These are phyloP conservation scores for Eutrema yunnanense DNA, from an alignment of 345 rosid species.

Conservation along the genomic window DNA sequence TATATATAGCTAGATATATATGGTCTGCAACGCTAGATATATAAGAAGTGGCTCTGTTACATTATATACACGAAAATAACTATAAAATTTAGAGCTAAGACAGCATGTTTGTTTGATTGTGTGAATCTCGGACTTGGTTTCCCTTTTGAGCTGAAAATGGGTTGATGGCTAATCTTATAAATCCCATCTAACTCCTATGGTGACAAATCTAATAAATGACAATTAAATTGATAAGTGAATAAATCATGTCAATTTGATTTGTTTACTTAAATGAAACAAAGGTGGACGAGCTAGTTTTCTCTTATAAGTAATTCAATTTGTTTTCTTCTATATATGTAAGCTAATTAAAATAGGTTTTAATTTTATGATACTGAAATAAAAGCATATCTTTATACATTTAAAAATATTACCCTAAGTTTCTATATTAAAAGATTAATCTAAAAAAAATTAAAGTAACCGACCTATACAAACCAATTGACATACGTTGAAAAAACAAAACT, in stretches of 20 bases:
- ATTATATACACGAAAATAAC: not conserved
- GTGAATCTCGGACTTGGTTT: not conserved
- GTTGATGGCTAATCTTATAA: not conserved
- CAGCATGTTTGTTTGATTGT: not conserved
- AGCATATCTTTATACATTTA: not conserved
- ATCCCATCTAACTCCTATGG: not conserved
- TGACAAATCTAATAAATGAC: not conserved
- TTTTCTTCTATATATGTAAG: not conserved
- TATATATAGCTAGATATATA: constrained; percentile 12
- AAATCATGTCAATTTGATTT: not conserved
- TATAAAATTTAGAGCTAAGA: not conserved
- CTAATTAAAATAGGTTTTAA: not conserved
- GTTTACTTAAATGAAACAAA: not conserved
- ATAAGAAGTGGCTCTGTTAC: not conserved
- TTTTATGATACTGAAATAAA: not conserved
- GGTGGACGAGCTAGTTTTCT: not conserved
- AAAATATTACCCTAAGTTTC: not conserved
- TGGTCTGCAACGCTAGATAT: not conserved
- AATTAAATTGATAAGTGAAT: not conserved
- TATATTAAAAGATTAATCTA: not conserved
- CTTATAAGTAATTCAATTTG: not conserved
- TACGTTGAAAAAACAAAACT: not conserved
- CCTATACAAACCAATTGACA: not conserved
- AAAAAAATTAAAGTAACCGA: not conserved
- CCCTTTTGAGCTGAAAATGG: not conserved